A percentile compares a stretch with the other conserved stretches of the same genome.
These are phyloP conservation scores for Chlamydomonas sphaeroides DNA, from an alignment of 139 green algal genomes.

Conservation along the genomic window DNA sequence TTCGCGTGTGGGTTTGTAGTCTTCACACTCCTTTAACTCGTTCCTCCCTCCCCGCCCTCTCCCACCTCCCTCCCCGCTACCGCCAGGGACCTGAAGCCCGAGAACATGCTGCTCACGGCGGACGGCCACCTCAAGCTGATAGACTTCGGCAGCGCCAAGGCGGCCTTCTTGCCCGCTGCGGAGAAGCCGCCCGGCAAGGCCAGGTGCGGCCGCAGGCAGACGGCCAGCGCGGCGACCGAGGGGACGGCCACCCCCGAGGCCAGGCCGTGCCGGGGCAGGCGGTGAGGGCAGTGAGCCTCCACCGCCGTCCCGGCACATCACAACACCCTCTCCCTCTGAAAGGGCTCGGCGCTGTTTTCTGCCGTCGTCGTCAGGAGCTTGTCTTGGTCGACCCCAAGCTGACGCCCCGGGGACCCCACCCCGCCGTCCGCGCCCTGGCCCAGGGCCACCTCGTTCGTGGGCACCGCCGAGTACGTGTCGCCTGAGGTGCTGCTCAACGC, in stretches of 20 bases:
- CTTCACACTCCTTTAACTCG: background rate
- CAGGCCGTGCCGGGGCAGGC: too few relatives aligned
- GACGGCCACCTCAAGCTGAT: slow-evolving; percentile 90
- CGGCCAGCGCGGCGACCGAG: too few relatives aligned
- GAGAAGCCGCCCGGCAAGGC: slow-evolving; percentile 36
- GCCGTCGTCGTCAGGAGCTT: too few relatives aligned
- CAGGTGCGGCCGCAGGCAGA: slow-evolving; percentile 5
- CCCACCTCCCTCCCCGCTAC: too few relatives aligned
- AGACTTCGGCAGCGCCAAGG: slow-evolving; percentile 92
- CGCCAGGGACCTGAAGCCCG: slow-evolving; percentile 88
- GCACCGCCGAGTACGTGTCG: slow-evolving; percentile 90
- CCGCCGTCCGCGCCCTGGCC: background rate
- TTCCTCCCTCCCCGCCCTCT: background rate
- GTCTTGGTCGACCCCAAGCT: too few relatives aligned
- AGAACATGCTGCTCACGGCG: slow-evolving; percentile 88
- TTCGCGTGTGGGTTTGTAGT: too few relatives aligned
- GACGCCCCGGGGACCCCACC: too few relatives aligned
- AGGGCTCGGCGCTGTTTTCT: too few relatives aligned
- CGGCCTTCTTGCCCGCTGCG: slow-evolving; percentile 46
- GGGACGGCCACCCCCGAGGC: too few relatives aligned
- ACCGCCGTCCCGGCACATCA: too few relatives aligned
- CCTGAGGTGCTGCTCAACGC: slow-evolving; percentile 85
- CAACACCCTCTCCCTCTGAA: too few relatives aligned
- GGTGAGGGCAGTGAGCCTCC: background rate
- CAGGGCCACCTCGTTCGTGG: slow-evolving; percentile 80